Percentiles rank a stretch among this genome's conserved stretches.
These are phyloP conservation scores for Torulaspora indica DNA, from an alignment of 805 yeast genomes.

Conservation along the genomic window DNA sequence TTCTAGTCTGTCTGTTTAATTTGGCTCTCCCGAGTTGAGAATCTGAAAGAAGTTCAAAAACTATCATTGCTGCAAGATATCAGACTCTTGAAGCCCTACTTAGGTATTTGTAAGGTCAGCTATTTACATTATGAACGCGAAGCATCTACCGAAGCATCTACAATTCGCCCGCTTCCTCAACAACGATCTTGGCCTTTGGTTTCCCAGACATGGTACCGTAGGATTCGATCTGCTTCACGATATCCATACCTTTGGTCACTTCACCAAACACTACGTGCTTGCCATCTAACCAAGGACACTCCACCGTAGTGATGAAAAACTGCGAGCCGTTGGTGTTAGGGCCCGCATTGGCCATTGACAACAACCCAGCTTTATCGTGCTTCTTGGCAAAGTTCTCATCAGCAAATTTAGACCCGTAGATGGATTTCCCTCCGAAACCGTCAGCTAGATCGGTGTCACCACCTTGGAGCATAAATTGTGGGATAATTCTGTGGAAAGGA, in stretches of 20 bases:
- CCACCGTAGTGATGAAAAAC: slow-evolving; percentile 79
- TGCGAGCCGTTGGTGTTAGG: slow-evolving; percentile 91
- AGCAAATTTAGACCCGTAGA: slow-evolving; percentile 64
- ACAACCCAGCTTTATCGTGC: slow-evolving; percentile 74
- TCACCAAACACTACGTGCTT: slow-evolving; percentile 77
- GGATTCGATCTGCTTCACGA: slow-evolving; percentile 56
- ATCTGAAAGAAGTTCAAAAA: no score
- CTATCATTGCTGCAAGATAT: neutral
- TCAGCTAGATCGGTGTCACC: slow-evolving; percentile 82
- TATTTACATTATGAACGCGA: neutral
- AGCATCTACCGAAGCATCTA: slow-evolving; percentile 1
- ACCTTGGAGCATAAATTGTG: slow-evolving; percentile 95
- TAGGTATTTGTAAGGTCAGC: neutral
- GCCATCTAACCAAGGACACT: slow-evolving; percentile 75
- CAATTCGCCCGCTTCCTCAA: slow-evolving; percentile 58
- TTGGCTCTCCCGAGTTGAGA: no score
- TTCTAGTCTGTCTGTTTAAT: no score
- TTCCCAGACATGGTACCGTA: slow-evolving; percentile 65
- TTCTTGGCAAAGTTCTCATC: slow-evolving; percentile 61
- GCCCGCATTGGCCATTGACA: slow-evolving; percentile 92
- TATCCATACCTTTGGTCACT: slow-evolving; percentile 59
- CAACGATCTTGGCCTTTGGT: slow-evolving; percentile 58
- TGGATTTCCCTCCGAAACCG: slow-evolving; percentile 91
- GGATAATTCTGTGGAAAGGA: slow-evolving; percentile 89
- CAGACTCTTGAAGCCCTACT: neutral